phyloP scores from a whole-genome alignment of 2,329 filamentous ascomycete genomes.

The Colletotrichum sp. region DNA sequence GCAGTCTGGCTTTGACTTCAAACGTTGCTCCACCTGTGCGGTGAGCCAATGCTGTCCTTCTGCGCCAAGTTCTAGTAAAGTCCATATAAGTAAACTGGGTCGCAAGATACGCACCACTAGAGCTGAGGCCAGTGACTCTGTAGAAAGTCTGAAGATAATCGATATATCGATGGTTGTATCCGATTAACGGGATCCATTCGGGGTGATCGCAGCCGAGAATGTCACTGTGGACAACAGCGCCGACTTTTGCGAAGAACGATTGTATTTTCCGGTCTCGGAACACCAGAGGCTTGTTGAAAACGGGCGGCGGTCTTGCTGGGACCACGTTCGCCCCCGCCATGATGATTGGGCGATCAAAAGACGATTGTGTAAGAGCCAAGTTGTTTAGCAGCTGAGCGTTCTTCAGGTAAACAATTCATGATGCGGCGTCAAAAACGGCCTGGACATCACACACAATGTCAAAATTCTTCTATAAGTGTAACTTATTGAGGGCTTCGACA shows the following conservation, averaged over 20 bases:
- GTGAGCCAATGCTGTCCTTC: not conserved
- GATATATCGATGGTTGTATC: not conserved
- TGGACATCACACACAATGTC: accelerated
- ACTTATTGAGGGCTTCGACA: not conserved
- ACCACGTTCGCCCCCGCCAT: not conserved
- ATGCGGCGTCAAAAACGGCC: not conserved
- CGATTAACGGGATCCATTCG: not conserved
- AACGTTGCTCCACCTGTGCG: not conserved
- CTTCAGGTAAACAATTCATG: not conserved
- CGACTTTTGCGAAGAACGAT: not conserved
- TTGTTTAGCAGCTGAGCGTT: not conserved
- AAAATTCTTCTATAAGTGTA: not conserved
- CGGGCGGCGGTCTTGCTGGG: not conserved
- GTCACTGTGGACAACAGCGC: not conserved
- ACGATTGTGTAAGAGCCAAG: not conserved
- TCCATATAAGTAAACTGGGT: accelerated
- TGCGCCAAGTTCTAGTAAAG: not conserved
- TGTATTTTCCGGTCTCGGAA: not conserved
- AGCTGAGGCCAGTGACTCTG: not conserved
- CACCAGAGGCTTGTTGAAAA: not conserved
- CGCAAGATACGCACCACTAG: not conserved
- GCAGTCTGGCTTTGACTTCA: not conserved
- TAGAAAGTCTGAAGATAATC: not conserved
- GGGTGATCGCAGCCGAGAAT: not conserved
- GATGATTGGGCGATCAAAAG: not conserved